Percentiles rank a stretch among this genome's conserved stretches.
Conservation (phyloP, 371 early-diverging fungal genomes). For the Enterospora canceri region DNA sequence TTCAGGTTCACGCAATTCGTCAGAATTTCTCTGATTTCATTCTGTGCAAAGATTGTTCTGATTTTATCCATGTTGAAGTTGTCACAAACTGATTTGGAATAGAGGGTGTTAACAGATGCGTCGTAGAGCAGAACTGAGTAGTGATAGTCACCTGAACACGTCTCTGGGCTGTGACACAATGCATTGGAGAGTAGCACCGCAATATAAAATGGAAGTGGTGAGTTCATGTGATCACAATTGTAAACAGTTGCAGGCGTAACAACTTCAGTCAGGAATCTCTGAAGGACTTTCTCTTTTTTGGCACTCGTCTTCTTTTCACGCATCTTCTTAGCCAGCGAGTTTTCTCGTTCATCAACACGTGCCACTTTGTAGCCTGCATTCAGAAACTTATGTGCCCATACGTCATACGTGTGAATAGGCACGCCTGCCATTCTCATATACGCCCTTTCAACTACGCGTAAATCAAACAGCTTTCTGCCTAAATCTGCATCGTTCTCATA, state of each 20-base stretch:
- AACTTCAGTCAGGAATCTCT: constrained; percentile 77
- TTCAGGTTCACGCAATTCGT: constrained; percentile 10
- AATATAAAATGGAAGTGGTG: constrained; percentile 24
- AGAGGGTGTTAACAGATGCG: constrained; percentile 76
- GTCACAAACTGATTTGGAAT: constrained; percentile 66
- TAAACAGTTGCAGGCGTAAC: constrained; percentile 83
- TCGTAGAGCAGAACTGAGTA: constrained; percentile 81
- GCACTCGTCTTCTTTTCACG: constrained; percentile 62
- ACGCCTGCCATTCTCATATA: constrained; percentile 95
- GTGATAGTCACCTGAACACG: background rate
- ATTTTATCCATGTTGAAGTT: constrained; percentile 69
- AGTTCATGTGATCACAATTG: constrained; percentile 66
- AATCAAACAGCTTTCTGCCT: constrained; percentile 82
- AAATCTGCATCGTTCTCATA: constrained; percentile 96
- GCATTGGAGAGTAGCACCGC: constrained; percentile 60
- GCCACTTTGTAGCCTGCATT: constrained; percentile 89
- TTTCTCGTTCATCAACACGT: constrained; percentile 93
- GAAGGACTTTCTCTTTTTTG: constrained; percentile 67
- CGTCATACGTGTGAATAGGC: constrained; percentile 79
- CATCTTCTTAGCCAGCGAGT: constrained; percentile 77
- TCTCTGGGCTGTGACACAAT: background rate
- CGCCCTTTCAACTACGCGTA: constrained; percentile 82
- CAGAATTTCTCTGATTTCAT: constrained; percentile 53
- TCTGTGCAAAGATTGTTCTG: constrained; percentile 66
- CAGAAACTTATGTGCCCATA: constrained; percentile 86